Base-by-base conservation (phyloP, 1,139 yeast species). In the Zygosaccharomyces sapae region DNA sequence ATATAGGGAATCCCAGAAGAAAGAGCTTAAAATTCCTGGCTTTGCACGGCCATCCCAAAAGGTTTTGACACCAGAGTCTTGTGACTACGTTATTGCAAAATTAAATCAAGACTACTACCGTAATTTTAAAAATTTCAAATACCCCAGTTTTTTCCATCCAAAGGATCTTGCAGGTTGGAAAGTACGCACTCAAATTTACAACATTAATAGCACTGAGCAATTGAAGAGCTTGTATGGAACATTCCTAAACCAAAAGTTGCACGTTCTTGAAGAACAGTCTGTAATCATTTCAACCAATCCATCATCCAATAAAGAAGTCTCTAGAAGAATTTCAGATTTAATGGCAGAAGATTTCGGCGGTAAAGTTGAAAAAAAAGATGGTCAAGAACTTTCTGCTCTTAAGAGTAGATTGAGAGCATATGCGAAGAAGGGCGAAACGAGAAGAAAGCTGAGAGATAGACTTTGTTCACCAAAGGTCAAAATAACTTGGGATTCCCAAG, bases 321-420 rank as follows among this genome's bases (percentile, higher is more conserved):
- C 44, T 8, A 39, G 45, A 20, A 40, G 48, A 29, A 47, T 55
- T 10, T 25, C 45, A 3, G 33, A 45, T 22, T 40, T 48, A 13
- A 46, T 53, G 13, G 31, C 36, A 33, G 19, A 51, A 47, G 40
- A 37, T 10, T 19, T 19, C 5, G 27, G 36, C 13, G 34, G 19
- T 12, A 37, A 29, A 12, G 38, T 19, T 10, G 12, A 37, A 29
- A 37, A 45, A 13, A 49, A 58, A 35, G 51, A 55, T 2, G 69
- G 65, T 42, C 49, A 47, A 10, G 59, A 59, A 10, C 67, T 67
- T 0, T 55, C 63, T 10, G 48, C 51, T 4, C 61, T 65, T 31
- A 70, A 70, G 42, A 55, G 58, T 31, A 50, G 61, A 1, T 54
- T 73, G 37, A 61, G 78, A 45, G 70, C 70, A 1, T 72, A 69